phyloP scores from a whole-genome alignment of 257 asterid species.

The Nyctanthes arbortristis region DNA sequence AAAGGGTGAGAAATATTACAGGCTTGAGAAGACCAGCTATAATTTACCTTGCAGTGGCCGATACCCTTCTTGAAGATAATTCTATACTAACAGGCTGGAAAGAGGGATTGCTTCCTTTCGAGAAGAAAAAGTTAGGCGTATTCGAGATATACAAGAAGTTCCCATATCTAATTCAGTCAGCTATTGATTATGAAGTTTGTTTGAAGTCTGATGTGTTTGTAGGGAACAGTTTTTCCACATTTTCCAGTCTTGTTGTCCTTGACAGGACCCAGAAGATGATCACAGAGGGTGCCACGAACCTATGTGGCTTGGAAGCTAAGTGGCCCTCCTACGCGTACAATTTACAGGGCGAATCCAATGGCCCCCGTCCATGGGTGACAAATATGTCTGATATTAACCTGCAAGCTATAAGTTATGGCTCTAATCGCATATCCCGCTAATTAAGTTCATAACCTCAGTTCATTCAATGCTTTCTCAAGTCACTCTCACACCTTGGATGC shows the following conservation, averaged over 20 bases:
- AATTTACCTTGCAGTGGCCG: conserved; percentile 84
- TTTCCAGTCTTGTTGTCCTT: conserved; percentile 89
- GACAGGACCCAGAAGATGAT: conserved; percentile 81
- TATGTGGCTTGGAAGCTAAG: conserved; percentile 49
- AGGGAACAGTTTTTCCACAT: conserved; percentile 91
- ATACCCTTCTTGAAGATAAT: conserved; percentile 75
- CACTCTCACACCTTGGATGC: not conserved
- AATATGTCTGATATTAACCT: conserved; percentile 83
- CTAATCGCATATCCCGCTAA: conserved; percentile 64
- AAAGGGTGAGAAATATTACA: conserved; percentile 62
- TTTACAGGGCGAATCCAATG: conserved; percentile 46
- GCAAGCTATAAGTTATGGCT: conserved; percentile 81
- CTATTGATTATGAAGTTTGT: conserved; percentile 93
- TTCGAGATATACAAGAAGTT: conserved; percentile 60
- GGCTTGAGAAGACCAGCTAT: conserved; percentile 55
- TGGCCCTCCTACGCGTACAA: conserved; percentile 85
- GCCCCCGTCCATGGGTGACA: conserved; percentile 71
- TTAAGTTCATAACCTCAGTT: conserved; percentile 14
- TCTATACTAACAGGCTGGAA: conserved; percentile 72
- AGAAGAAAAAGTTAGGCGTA: conserved; percentile 79
- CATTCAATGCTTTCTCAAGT: not conserved
- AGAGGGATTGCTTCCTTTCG: conserved; percentile 63
- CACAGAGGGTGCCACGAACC: conserved; percentile 28
- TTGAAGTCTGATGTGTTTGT: conserved; percentile 80
- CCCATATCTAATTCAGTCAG: conserved; percentile 75